Evolutionary conservation across 768 basidiomycete genomes (phyloP).

Genomic region (Trametes maxima): DNA sequence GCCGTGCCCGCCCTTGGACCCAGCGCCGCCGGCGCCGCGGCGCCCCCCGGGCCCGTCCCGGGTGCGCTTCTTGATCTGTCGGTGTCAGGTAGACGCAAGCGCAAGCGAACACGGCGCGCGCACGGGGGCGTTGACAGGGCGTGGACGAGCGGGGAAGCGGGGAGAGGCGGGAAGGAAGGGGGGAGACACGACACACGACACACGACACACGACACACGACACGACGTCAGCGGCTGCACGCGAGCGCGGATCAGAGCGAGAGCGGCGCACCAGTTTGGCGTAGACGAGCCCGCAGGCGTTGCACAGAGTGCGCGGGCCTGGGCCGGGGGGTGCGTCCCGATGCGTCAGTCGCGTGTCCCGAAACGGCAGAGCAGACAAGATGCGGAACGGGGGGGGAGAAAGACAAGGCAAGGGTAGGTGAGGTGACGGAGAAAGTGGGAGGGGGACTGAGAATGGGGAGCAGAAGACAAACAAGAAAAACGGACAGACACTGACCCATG

Average conservation of each 20-base stretch:
- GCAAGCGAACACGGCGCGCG: not conserved
- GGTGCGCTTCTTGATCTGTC: conserved; percentile 35
- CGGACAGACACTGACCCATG: conserved; percentile 54
- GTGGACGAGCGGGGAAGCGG: not conserved
- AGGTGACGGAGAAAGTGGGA: no score
- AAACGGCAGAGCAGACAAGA: conserved; percentile 16
- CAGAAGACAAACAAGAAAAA: not conserved
- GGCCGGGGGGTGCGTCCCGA: not conserved
- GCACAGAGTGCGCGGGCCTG: conserved; percentile 81
- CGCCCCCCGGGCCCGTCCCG: conserved; percentile 30
- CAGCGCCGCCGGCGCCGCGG: conserved; percentile 8
- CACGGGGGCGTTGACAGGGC: no score
- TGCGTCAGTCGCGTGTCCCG: not conserved
- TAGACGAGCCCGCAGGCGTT: conserved; percentile 88
- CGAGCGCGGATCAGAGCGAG: conserved; percentile 3
- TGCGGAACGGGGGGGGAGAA: not conserved
- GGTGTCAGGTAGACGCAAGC: no score
- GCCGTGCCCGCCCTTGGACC: not conserved
- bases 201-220: not conserved
- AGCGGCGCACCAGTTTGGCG: conserved; percentile 70
- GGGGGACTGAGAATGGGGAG: not conserved
- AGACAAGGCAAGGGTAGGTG: no score
- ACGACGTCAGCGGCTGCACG: conserved; percentile 2
- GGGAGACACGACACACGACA: not conserved
- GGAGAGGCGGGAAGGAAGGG: not conserved